Evolutionary conservation across 1,284 basidiomycete genomes (phyloP).

Genomic region (Cutaneotrichosporon spelunceum): DNA sequence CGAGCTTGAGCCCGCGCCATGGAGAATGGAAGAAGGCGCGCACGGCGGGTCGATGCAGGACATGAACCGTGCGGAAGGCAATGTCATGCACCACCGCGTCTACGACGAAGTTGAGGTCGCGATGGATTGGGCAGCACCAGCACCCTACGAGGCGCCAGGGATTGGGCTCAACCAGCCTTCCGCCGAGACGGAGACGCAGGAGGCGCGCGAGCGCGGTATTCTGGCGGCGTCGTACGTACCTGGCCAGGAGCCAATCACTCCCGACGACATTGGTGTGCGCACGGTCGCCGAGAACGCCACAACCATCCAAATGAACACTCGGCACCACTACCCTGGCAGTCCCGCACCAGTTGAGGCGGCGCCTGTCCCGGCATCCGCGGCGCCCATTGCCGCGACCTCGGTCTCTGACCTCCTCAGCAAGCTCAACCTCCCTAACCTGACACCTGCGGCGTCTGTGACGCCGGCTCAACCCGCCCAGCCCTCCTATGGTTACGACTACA

Average conservation of each 20-base stretch:
- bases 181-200: conserved; percentile 31
- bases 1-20: conserved; percentile 35
- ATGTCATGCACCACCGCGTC: conserved; percentile 27
- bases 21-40: conserved; percentile 27
- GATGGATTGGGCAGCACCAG: conserved; percentile 42
- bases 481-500: background rate
- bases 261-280: conserved; percentile 29
- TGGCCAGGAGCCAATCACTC: conserved; percentile 19
- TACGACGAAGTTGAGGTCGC: conserved; percentile 24
- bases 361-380: background rate
- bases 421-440: conserved; percentile 6
- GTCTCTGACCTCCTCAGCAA: conserved; percentile 10
- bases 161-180: conserved; percentile 2
- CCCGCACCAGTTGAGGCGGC: background rate
- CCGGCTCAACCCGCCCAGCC: background rate
- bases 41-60: conserved; percentile 32
- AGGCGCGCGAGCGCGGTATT: conserved; percentile 33
- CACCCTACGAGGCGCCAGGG: conserved; percentile 13
- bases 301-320: conserved; percentile 15
- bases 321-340: background rate
- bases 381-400: background rate
- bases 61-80: conserved; percentile 39
- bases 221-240: conserved; percentile 29
- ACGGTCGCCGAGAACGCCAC: conserved; percentile 14
- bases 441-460: background rate